These are phyloP conservation scores for Linnemannia zychae DNA, from an alignment of 192 early-diverging fungal genomes.

Conservation along the genomic window DNA sequence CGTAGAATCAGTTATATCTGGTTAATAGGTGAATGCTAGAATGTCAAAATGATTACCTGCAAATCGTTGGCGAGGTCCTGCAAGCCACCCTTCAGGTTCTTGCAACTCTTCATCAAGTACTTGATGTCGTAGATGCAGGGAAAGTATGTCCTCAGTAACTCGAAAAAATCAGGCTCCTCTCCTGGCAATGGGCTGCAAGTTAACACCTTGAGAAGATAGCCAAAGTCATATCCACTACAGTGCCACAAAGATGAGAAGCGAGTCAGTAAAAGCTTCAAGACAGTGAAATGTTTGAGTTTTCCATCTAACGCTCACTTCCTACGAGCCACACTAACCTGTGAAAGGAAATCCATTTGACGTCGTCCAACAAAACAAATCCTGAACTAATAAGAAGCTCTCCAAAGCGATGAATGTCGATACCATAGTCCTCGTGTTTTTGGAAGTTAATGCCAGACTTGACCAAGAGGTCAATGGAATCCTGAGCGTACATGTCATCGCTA, in stretches of 20 bases:
- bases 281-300: neutral
- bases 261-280: neutral
- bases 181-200: constrained; percentile 90
- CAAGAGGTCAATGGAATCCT: constrained; percentile 96
- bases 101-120: constrained; percentile 95
- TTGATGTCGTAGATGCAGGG: constrained; percentile 99
- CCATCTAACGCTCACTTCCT: neutral
- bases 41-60: constrained; percentile 66
- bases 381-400: constrained; percentile 97
- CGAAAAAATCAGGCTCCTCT: constrained; percentile 94
- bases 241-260: neutral
- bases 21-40: neutral
- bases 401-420: constrained; percentile 94
- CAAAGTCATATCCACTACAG: constrained; percentile 95
- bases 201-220: constrained; percentile 94
- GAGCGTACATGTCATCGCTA: constrained; percentile 97
- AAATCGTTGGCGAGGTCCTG: constrained; percentile 98
- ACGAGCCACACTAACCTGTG: constrained; percentile 75
- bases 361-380: constrained; percentile 91
- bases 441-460: constrained; percentile 99
- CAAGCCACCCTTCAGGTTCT: constrained; percentile 94
- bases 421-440: constrained; percentile 93
- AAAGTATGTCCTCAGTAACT: constrained; percentile 89
- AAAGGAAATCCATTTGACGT: constrained; percentile 98
- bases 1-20: neutral